Evolutionary conservation across 2,329 filamentous ascomycete species (phyloP).

Genomic region (Drechslerella coelobrocha): DNA sequence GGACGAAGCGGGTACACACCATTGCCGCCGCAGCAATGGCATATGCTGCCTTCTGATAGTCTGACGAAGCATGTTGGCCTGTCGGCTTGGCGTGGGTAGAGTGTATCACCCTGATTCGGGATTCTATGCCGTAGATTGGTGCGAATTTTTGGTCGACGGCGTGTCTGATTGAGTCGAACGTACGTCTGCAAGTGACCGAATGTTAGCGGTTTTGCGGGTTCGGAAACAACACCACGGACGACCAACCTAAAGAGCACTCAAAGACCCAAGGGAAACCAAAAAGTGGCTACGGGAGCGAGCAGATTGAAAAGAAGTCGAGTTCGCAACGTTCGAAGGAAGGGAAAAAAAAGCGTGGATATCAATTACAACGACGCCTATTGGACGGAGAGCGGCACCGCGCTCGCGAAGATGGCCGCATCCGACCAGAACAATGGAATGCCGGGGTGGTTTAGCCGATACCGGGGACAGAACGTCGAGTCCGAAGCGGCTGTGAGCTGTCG

Average conservation of each 20-base stretch:
- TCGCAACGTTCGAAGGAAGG: too few species aligned
- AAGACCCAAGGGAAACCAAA: neutral
- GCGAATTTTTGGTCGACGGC: too few species aligned
- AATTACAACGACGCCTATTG: slow-evolving; percentile 43
- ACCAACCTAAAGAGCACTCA: slow-evolving; percentile 22
- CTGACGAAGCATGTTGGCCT: slow-evolving; percentile 49
- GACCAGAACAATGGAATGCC: slow-evolving; percentile 23
- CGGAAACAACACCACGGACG: slow-evolving; percentile 20
- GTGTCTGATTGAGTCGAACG: too few species aligned
- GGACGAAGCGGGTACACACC: slow-evolving; percentile 5
- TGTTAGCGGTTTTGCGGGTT: too few species aligned
- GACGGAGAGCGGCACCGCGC: slow-evolving; percentile 14
- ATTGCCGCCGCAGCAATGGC: slow-evolving; percentile 41
- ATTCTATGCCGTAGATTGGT: too few species aligned
- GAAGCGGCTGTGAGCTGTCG: slow-evolving; percentile 17
- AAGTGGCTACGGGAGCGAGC: too few species aligned
- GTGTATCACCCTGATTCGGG: neutral
- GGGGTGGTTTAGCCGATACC: slow-evolving; percentile 48
- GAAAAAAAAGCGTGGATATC: neutral
- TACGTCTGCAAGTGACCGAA: too few species aligned
- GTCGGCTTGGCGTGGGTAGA: neutral
- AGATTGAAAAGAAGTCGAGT: too few species aligned
- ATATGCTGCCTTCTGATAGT: slow-evolving; percentile 32
- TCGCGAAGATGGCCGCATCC: slow-evolving; percentile 39
- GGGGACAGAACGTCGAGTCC: slow-evolving; percentile 46